phyloP scores from a whole-genome alignment of 352 stramenopile genomes.

The Pythium coloratum region DNA sequence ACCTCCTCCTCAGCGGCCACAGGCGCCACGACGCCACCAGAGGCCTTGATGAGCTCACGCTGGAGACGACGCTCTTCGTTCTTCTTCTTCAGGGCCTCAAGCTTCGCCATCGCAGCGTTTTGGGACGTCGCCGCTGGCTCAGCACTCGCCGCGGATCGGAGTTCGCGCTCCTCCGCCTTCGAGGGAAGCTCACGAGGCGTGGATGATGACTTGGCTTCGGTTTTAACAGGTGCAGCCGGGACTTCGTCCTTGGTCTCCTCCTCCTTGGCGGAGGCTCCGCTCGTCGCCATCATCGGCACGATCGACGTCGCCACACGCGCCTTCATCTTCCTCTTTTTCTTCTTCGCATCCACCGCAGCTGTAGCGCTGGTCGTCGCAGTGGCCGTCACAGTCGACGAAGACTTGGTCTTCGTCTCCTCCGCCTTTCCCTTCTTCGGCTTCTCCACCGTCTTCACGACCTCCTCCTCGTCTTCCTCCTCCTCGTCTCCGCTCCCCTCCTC shows the following conservation, averaged over 20 bases:
- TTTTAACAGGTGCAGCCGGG: not conserved
- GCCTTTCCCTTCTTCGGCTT: constrained; percentile 25
- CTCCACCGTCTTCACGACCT: constrained; percentile 17
- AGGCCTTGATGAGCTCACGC: constrained; percentile 30
- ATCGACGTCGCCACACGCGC: constrained; percentile 33
- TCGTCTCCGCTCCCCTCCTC: constrained; percentile 26
- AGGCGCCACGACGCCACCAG: not conserved
- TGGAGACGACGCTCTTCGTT: constrained; percentile 74
- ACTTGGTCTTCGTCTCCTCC: not conserved
- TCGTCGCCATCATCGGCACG: constrained; percentile 28
- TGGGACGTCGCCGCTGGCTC: constrained; percentile 42
- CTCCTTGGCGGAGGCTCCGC: constrained; percentile 10
- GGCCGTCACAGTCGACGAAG: not conserved
- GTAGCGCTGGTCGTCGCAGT: not conserved
- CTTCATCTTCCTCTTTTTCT: constrained; percentile 28
- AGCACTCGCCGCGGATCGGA: not conserved
- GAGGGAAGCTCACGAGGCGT: not conserved
- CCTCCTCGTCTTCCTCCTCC: constrained; percentile 18
- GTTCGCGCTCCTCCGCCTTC: not conserved
- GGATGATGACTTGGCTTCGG: not conserved
- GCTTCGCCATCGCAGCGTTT: constrained; percentile 63
- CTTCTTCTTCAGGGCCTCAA: constrained; percentile 72
- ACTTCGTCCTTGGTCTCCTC: constrained; percentile 5
- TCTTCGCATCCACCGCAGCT: constrained; percentile 1
- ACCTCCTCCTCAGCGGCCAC: constrained; percentile 29